Conservation (phyloP, 192 early-diverging fungal genomes). For the Rhizophagus clarus region DNA sequence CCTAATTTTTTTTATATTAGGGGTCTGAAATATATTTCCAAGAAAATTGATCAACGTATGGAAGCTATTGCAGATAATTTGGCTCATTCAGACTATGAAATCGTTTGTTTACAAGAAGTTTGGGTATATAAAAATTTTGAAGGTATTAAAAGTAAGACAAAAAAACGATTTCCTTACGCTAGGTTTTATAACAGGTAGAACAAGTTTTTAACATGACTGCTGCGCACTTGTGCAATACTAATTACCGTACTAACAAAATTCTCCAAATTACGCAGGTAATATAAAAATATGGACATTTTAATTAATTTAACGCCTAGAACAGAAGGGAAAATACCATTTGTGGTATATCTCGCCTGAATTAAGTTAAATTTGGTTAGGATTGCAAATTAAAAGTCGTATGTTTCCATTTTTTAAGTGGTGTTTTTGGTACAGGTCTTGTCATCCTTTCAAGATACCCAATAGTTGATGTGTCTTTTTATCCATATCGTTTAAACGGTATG, state of each 20-base stretch:
- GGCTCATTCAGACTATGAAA: constrained; percentile 36
- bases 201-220: constrained; percentile 16
- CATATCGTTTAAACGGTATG: constrained; percentile 52
- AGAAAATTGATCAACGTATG: constrained; percentile 47
- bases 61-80: constrained; percentile 52
- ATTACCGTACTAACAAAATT: not conserved
- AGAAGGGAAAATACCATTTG: too few species aligned
- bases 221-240: not conserved
- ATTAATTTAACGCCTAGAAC: too few species aligned
- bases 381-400: constrained; percentile 36
- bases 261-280: too few species aligned
- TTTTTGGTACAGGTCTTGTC: constrained; percentile 45
- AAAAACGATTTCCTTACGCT: constrained; percentile 34
- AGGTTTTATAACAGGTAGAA: constrained; percentile 46
- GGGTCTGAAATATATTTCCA: constrained; percentile 51
- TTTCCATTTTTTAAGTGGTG: constrained; percentile 34
- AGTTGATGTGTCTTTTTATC: constrained; percentile 41
- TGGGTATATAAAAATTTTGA: constrained; percentile 48
- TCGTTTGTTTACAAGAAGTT: constrained; percentile 52
- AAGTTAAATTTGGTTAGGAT: constrained; percentile 26
- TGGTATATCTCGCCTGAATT: constrained; percentile 30
- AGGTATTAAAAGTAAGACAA: constrained; percentile 31
- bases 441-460: constrained; percentile 53
- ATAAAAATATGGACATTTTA: too few species aligned
- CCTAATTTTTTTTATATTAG: constrained; percentile 22